Evolutionary conservation across 495 filamentous ascomycete species (phyloP).

Genomic region (Aspergillus bridgeri): DNA sequence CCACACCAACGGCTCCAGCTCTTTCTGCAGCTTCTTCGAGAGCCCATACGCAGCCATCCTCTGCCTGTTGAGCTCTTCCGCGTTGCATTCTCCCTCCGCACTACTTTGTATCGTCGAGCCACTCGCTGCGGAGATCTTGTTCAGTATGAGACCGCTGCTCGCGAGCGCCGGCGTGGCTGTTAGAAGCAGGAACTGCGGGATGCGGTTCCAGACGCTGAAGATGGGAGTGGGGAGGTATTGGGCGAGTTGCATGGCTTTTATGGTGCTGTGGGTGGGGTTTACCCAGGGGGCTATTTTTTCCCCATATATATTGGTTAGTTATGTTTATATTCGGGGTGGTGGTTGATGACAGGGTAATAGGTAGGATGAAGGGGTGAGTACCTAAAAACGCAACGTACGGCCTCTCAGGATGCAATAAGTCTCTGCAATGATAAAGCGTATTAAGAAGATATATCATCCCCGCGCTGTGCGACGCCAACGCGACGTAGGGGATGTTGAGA

Average conservation of each 20-base stretch:
- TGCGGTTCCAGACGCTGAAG: conserved; percentile 32
- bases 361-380: conserved; percentile 10
- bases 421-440: conserved; percentile 33
- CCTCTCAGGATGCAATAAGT: conserved; percentile 32
- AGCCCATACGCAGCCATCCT: conserved; percentile 23
- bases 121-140: conserved; percentile 7
- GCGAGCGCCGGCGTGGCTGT: conserved; percentile 22
- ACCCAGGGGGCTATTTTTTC: conserved; percentile 42
- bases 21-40: conserved; percentile 12
- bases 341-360: not conserved
- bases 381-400: conserved; percentile 36
- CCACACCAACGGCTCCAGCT: conserved; percentile 18
- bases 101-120: too few relatives aligned
- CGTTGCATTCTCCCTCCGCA: too few relatives aligned
- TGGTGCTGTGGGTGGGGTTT: conserved; percentile 35
- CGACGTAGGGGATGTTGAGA: conserved; percentile 38
- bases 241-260: conserved; percentile 24
- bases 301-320: not conserved
- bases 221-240: conserved; percentile 25
- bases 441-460: conserved; percentile 49
- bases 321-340: conserved; percentile 5
- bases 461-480: conserved; percentile 40
- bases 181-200: conserved; percentile 32
- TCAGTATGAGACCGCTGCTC: conserved; percentile 19
- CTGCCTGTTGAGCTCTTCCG: too few relatives aligned